A percentile compares a stretch with the other conserved stretches of the same genome.
These are phyloP conservation scores for Blakeslea trispora DNA, from an alignment of 371 early-diverging fungal species.

Conservation along the genomic window DNA sequence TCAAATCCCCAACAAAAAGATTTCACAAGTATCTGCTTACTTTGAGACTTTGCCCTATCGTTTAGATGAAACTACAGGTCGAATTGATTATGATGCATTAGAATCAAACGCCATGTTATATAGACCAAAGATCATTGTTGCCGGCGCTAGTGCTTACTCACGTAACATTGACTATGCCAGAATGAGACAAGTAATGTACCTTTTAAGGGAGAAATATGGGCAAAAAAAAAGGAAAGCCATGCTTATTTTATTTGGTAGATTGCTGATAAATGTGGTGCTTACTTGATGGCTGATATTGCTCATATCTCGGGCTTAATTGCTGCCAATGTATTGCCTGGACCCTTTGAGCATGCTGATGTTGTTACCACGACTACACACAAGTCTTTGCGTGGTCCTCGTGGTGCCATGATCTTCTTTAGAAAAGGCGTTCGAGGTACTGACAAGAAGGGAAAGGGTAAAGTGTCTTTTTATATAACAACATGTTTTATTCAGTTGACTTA, in stretches of 20 bases:
- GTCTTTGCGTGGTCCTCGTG: slow-evolving; percentile 98
- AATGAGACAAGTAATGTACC: slow-evolving; percentile 71
- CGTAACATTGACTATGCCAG: slow-evolving; percentile 95
- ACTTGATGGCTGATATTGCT: slow-evolving; percentile 98
- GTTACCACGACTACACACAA: slow-evolving; percentile 99
- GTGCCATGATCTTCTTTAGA: slow-evolving; percentile 98
- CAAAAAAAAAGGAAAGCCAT: slow-evolving; percentile 2
- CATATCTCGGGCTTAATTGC: slow-evolving; percentile 96
- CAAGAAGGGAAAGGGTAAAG: slow-evolving; percentile 79
- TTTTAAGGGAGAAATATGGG: slow-evolving; percentile 11
- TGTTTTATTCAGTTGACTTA: too few species aligned
- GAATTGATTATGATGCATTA: slow-evolving; percentile 95
- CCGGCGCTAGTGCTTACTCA: slow-evolving; percentile 98
- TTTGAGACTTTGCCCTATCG: slow-evolving; percentile 99
- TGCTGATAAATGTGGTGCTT: slow-evolving; percentile 84
- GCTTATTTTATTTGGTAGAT: slow-evolving; percentile 54
- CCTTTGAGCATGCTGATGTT: slow-evolving; percentile 96
- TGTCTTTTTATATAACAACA: too few species aligned
- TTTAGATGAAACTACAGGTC: slow-evolving; percentile 86
- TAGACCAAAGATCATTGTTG: slow-evolving; percentile 97
- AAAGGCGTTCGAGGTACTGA: slow-evolving; percentile 82
- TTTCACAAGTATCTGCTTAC: slow-evolving; percentile 95
- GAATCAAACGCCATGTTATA: slow-evolving; percentile 85
- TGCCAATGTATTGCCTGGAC: slow-evolving; percentile 84
- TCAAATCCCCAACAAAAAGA: slow-evolving; percentile 97